These are phyloP conservation scores for Suhomyces anneliseae DNA, from an alignment of 1,139 yeast species.

Conservation along the genomic window DNA sequence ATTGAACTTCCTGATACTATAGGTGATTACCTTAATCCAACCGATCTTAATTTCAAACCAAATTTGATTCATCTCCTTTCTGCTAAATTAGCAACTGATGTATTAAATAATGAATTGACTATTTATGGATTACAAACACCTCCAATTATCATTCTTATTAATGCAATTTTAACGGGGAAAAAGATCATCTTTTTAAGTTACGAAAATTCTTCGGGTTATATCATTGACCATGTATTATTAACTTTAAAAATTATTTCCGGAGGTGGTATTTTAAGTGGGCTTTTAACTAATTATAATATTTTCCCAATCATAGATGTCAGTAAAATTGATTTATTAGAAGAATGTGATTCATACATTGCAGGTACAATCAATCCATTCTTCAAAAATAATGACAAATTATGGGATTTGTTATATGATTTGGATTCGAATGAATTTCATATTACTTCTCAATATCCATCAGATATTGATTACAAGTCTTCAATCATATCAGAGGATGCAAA, in stretches of 20 bases:
- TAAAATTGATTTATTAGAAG: constrained; percentile 55
- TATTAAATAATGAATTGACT: constrained; percentile 39
- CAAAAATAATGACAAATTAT: constrained; percentile 53
- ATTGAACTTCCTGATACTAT: constrained; percentile 41
- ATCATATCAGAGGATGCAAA: constrained; percentile 50
- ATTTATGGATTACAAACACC: constrained; percentile 62
- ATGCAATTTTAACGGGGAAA: constrained; percentile 60
- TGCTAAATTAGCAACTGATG: constrained; percentile 32
- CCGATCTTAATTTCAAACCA: constrained; percentile 45
- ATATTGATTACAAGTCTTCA: constrained; percentile 29
- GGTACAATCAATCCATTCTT: constrained; percentile 71
- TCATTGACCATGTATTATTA: constrained; percentile 55
- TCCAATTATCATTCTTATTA: constrained; percentile 54
- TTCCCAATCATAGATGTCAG: constrained; percentile 66
- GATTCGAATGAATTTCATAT: constrained; percentile 48
- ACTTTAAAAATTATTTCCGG: constrained; percentile 57
- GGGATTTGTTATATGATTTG: constrained; percentile 62
- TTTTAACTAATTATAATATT: constrained; percentile 46
- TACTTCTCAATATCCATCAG: constrained; percentile 20
- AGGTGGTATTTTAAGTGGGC: constrained; percentile 57
- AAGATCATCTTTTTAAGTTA: constrained; percentile 55
- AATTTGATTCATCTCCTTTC: constrained; percentile 40
- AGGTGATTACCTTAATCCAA: constrained; percentile 51
- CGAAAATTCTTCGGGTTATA: constrained; percentile 54
- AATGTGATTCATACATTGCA: constrained; percentile 57